Base-by-base conservation (phyloP, 495 filamentous ascomycete species). In the Achaetomiella virescens region DNA sequence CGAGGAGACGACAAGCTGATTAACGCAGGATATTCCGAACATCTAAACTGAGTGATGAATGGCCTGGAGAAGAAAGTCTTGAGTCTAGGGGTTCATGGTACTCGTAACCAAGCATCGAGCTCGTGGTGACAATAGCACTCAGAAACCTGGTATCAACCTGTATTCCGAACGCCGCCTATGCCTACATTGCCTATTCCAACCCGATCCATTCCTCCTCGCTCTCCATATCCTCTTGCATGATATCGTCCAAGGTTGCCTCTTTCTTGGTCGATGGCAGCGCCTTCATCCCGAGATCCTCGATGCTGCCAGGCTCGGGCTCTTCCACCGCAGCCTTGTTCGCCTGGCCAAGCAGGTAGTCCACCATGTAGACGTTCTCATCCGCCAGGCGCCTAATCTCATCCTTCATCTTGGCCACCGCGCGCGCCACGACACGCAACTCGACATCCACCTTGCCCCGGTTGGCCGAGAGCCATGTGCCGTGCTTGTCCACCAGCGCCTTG, bases 311-410 rank as follows among this genome's bases (percentile, higher is more conserved):
- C 55, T 58, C 65, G n/a, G 29, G 42, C 43, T 29, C 40, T 29
- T 55, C 54, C 25, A 36, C 24, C 57, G 55, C 57, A 25, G n/a
- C n/a, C n/a, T 60, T 65, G 7, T 51, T 58, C 11, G 69, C 71
- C 57, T 78, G 76, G 1, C 70, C 70, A 10, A 78, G 70, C 47
- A 98, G 75, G 69, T 91, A 97, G 57, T 93, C 88, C 31, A 97
- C 80, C 63, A 83, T 83, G 67, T 91, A 92, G 24, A 83, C 71
- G 63, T 97, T 97, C 68, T 90, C 87, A 65, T 97, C 90, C 1
- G 87, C 89, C 55, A 96, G 67, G 51, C 80, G 78, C 67, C 84
- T 80, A 54, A 90, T 72, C 48, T 89, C 87, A 36, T 83, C 83
- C 61, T 84, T 82, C 65, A 97, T 89, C 58, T 86, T 84, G 55